phyloP scores from a whole-genome alignment of 495 filamentous ascomycete species.

The Trichocladium uniseriatum region DNA sequence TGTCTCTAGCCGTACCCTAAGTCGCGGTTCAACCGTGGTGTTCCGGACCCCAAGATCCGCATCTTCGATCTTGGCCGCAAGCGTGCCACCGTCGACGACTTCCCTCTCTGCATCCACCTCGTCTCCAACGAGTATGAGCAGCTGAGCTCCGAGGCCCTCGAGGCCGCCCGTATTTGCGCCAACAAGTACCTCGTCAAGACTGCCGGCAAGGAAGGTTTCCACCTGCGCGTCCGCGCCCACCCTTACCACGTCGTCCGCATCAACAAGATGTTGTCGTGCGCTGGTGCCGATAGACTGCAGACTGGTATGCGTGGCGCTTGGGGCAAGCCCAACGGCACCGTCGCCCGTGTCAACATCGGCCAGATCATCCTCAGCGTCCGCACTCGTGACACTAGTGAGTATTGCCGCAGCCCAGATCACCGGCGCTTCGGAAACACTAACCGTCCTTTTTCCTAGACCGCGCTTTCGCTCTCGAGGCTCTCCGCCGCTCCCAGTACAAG shows the following conservation, averaged over 20 bases:
- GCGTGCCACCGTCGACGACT: constrained; percentile 96
- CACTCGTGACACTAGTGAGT: constrained; percentile 78
- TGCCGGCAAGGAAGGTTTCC: constrained; percentile 98
- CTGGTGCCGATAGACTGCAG: constrained; percentile 98
- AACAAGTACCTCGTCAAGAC: constrained; percentile 99
- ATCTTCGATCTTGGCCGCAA: constrained; percentile 99
- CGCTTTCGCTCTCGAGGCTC: constrained; percentile 89
- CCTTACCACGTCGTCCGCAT: constrained; percentile 99
- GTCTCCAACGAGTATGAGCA: constrained; percentile 99
- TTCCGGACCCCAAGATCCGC: constrained; percentile 97
- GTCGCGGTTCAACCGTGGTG: constrained; percentile 99
- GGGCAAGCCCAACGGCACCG: constrained; percentile 96
- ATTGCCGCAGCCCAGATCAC: background rate
- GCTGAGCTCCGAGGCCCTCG: constrained; percentile 95
- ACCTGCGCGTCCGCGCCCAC: constrained; percentile 95
- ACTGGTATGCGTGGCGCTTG: constrained; percentile 99
- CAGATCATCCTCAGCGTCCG: constrained; percentile 95
- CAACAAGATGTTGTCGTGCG: constrained; percentile 99
- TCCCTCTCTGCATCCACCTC: constrained; percentile 94
- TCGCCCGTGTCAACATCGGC: constrained; percentile 98
- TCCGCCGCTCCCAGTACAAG: constrained; percentile 99
- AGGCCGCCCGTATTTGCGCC: constrained; percentile 98
- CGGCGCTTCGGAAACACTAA: constrained; percentile 18
- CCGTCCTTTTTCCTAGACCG: constrained; percentile 52
- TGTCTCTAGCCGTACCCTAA: constrained; percentile 83